phyloP scores from a whole-genome alignment of 2,329 filamentous ascomycete genomes.

The Ceratocystis cacaofunesta region DNA sequence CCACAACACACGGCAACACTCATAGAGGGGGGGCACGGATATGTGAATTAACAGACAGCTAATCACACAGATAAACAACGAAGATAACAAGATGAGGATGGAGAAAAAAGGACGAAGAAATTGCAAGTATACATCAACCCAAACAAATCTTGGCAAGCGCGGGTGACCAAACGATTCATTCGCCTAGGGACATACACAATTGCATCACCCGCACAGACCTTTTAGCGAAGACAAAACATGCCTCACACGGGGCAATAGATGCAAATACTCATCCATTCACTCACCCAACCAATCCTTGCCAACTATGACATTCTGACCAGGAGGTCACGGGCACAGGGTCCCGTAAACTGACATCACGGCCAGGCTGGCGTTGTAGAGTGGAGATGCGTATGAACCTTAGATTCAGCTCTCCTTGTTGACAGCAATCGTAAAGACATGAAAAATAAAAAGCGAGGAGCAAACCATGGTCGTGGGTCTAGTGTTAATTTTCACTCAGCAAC shows the following conservation, averaged over 20 bases:
- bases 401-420: too few species aligned
- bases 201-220: background rate
- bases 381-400: too few species aligned
- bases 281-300: background rate
- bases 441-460: too few species aligned
- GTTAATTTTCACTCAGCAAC: too few species aligned
- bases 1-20: too few species aligned
- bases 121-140: background rate
- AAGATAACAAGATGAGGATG: background rate
- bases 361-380: background rate
- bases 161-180: background rate
- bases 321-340: background rate
- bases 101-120: background rate
- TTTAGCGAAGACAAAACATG: slow-evolving; percentile 3
- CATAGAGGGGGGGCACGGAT: too few species aligned
- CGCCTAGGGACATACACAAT: background rate
- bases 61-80: too few species aligned
- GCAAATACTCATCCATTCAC: background rate
- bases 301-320: background rate
- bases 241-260: background rate
- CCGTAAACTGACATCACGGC: background rate
- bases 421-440: too few species aligned
- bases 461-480: too few species aligned
- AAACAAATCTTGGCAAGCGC: too few species aligned
- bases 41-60: too few species aligned